Evolutionary conservation across 75 land plant species (phyloP), one percentile per base, ranked within the genome.

Genomic region (Larix kaempferi): DNA sequence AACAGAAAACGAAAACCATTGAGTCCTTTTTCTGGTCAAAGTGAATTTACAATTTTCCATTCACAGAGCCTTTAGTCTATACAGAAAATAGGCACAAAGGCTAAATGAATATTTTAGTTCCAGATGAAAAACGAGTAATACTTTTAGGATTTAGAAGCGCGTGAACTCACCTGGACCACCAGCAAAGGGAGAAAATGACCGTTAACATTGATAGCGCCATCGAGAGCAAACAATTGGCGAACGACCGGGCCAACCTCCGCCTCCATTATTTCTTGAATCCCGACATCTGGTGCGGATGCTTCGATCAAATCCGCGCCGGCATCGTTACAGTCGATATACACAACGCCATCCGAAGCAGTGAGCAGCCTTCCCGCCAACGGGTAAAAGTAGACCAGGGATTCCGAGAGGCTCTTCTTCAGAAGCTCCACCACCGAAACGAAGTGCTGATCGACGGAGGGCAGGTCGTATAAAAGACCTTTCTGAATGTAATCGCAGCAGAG

Each of bases 401-500:
- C 33, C 33, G 90, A 84, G 44, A 91, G 90, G 56, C 82, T 62
- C 10, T 26, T 61, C 16, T 80, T 79, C 57, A 91, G 86, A 13
- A 55, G 75, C 39, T 77, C 22, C 57, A 84, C 1, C 61, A 88
- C 69, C 13, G 19, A 23, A 59, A 57, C 49, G 6, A 49, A 54
- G 71, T 25, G 8, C 26, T 64, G 19, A 16, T 73, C 62, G 75
- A 80, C 3, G 55, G 76, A 78, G 13, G 86, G 87, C 59, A 21
- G 39, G 37, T 84, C 5, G 59, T 86, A 81, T 26, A 91, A 64
- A 33, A 84, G 59, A 10, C 90, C 93, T 61, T 91, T 91, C 74
- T 91, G 93, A 59, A 91, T 91, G 78, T 91, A 91, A 21, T 84
- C 81, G 76, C 86, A 86, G 6, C 88, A 80, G 63, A 91, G 83